Evolutionary conservation across 768 basidiomycete species (phyloP), one percentile per base, ranked within the genome.

Genomic region (Xerocomus potaroensis): DNA sequence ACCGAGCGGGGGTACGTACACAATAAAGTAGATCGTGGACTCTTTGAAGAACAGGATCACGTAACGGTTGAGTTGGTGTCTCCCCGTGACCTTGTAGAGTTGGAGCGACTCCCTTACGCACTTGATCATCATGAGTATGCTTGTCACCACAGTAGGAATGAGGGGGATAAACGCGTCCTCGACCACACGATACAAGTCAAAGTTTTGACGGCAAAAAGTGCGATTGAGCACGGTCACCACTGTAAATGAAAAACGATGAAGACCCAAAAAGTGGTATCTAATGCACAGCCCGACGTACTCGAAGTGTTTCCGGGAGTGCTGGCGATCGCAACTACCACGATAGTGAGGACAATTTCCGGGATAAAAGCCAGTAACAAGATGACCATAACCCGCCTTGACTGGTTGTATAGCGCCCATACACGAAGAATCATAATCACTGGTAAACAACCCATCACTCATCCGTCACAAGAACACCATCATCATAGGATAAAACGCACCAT

Each of bases 371-470:
- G 1, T 12, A 54, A 44, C 21, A 54, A 44, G 10, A 49, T 19
- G 24, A 5, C 5, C 10, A 55, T 29, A 11, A 55, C 37, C n/a
- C 8, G 10, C 23, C 18, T 45, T 16, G 54, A 55, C 3, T 6
- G 10, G 9, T 10, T 14, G 18, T 46, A 55, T 24, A 54, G 36
- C 22, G 49, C 48, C 33, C 38, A 50, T n/a, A 50, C 50, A 9
- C 48, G 48, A 18, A 51, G 42, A 12, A 54, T 21, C 51, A 54
- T 54, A 14, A 42, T 16, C 35, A 36, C 50, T 51, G 21, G 23
- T 10, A 29, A 16, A 24, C 11, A 30, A 10, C 21, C 33, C 23
- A 15, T n/a, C 12, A 30, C 6, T 27, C 36, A 10, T 24, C 33
- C 23, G 16, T n/a, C 12, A 30, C 6, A 33, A 11, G 14, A 9